These are phyloP conservation scores for Ophiostoma australiae DNA, from an alignment of 2,329 filamentous ascomycete genomes.

Conservation along the genomic window DNA sequence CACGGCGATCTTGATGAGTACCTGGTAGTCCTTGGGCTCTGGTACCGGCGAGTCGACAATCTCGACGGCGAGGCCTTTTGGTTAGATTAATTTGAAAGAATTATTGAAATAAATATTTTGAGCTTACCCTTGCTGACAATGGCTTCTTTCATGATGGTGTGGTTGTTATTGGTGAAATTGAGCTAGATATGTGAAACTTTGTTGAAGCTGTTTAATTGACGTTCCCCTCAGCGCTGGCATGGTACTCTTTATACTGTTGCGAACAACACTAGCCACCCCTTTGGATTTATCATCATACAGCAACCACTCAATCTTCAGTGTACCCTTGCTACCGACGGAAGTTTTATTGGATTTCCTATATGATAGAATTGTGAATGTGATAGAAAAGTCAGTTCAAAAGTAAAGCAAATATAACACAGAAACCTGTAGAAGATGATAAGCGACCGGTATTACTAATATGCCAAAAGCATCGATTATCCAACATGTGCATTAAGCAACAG, in stretches of 20 bases:
- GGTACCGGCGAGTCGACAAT: conserved; percentile 41
- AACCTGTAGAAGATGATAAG: too few relatives aligned
- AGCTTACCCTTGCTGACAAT: conserved; percentile 22
- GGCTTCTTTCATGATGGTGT: conserved; percentile 24
- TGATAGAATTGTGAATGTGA: too few relatives aligned
- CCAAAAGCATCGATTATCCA: too few relatives aligned
- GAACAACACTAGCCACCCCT: neutral
- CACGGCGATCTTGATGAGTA: conserved; percentile 29
- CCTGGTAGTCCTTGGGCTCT: conserved; percentile 32
- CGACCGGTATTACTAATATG: too few relatives aligned
- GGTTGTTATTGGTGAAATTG: neutral
- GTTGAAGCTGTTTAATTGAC: neutral
- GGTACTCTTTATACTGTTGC: neutral
- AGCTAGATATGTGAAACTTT: neutral
- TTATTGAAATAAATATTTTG: neutral
- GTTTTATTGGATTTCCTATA: neutral
- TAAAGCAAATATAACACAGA: too few relatives aligned
- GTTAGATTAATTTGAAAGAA: neutral
- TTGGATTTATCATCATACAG: neutral
- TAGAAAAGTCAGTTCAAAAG: too few relatives aligned
- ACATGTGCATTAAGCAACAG: too few relatives aligned
- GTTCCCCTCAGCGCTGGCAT: neutral
- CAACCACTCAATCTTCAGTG: neutral
- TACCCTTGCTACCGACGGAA: neutral
- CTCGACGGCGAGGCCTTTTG: conserved; percentile 34